Evolutionary conservation across 257 asterid genomes (phyloP), one percentile per base, ranked within the genome.

Genomic region (Echium plantagineum): DNA sequence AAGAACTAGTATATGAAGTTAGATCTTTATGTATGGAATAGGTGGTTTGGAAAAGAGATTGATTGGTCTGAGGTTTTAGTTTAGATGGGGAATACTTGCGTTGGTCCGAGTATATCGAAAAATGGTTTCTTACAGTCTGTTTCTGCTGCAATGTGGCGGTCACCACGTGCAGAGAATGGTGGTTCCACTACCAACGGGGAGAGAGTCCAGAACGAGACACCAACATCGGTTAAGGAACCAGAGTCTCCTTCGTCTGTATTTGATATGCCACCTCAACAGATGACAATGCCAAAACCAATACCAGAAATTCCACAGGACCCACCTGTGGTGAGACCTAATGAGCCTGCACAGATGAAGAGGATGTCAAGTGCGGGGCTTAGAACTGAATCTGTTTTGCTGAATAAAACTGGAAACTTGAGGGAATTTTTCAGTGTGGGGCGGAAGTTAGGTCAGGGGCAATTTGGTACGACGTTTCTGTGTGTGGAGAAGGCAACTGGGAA

Each of bases 131-230:
- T 65, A 49, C 69, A 65, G 32, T 65, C 69, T 32, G 58, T 65
- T 58, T 65, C 69, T 57, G 64, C 69, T 22, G 69, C 64, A 65
- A 58, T 65, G 59, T 65, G 69, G 69, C 59, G 63, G 59, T 42
- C 69, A 20, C 64, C 58, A 10, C 51, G 58, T 17, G 63, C 57
- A 3, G 63, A 65, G 56, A 62, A 26, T 20, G 32, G 58, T 57
- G 69, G 58, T 48, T 65, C 69, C 63, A 58, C 63, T 10, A 48
- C 22, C 21, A 65, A 58, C 57, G 59, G 17, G 6, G 69, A 58
- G 32, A 57, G 69, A 57, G 64, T 15, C 28, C 58, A 56, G 30
- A 28, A 48, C 2, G 69, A 65, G 59, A 56, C 69, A 58, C 69
- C 62, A 58, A 58, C 47, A 26, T 58, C 63, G 12, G 49, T 9